A percentile compares a stretch with the other conserved stretches of the same genome.
Conservation (phyloP, 139 green algal genomes). For the Chlamydomonas schloesseri region DNA sequence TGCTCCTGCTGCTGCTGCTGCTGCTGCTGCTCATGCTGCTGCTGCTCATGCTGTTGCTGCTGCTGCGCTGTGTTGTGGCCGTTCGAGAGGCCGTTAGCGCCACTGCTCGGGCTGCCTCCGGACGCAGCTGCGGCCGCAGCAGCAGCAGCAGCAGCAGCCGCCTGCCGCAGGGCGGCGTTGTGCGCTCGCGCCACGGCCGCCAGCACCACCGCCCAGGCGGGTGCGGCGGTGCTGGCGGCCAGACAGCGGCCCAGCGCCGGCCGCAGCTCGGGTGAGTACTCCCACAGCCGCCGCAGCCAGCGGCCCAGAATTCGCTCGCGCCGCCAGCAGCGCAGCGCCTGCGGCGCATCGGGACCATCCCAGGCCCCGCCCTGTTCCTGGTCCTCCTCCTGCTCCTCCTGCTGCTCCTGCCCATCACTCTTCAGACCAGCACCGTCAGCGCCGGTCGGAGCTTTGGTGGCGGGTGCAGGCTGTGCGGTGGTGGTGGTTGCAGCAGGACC, state of each 20-base stretch:
- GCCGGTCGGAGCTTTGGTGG: too few relatives aligned
- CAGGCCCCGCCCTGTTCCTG: background rate
- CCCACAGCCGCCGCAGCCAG: conserved; percentile 41
- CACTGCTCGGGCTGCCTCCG: background rate
- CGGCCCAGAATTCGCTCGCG: background rate
- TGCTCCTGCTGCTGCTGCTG: background rate
- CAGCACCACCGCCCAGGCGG: background rate
- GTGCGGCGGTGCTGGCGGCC: background rate
- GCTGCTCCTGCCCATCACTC: too few relatives aligned
- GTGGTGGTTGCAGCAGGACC: too few relatives aligned
- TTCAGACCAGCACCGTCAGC: too few relatives aligned
- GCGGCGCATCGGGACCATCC: background rate
- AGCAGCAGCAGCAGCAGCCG: too few relatives aligned
- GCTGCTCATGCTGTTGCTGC: too few relatives aligned
- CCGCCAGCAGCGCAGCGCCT: conserved; percentile 30
- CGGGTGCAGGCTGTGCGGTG: too few relatives aligned
- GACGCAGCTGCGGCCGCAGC: too few relatives aligned
- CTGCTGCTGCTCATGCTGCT: background rate
- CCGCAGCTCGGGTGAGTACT: background rate
- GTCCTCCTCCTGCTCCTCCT: too few relatives aligned
- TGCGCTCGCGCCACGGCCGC: background rate
- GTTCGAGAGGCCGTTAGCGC: background rate
- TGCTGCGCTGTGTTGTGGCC: background rate
- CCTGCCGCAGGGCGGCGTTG: too few relatives aligned
- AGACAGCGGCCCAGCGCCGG: background rate